Percentiles rank a stretch among this genome's conserved stretches.
These are phyloP conservation scores for Mrakia frigida DNA, from an alignment of 768 basidiomycete genomes.

Conservation along the genomic window DNA sequence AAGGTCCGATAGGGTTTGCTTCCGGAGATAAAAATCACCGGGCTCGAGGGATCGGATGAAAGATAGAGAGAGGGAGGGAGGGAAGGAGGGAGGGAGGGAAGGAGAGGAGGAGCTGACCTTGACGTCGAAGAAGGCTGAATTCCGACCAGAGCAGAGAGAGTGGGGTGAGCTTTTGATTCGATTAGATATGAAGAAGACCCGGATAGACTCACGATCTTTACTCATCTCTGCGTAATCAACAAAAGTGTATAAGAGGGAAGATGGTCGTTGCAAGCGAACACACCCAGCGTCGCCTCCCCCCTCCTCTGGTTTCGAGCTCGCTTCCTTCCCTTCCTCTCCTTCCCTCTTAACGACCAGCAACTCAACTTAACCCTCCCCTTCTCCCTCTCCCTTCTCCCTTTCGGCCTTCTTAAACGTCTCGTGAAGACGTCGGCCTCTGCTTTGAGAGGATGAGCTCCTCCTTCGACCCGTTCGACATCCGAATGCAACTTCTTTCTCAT, in stretches of 20 bases:
- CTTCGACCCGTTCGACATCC: slow-evolving; percentile 46
- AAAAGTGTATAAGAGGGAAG: background rate
- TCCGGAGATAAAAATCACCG: background rate
- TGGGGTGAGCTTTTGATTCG: too few species aligned
- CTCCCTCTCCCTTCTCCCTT: too few species aligned
- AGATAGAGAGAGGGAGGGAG: background rate
- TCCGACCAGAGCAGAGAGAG: background rate
- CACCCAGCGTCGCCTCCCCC: background rate
- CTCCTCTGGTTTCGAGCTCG: background rate
- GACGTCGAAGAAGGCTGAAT: slow-evolving; percentile 29
- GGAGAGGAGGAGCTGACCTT: slow-evolving; percentile 19
- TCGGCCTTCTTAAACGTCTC: too few species aligned
- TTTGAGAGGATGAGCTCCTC: slow-evolving; percentile 24
- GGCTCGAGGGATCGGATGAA: background rate
- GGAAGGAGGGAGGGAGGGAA: background rate
- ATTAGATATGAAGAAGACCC: too few species aligned
- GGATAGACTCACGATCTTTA: slow-evolving; percentile 20
- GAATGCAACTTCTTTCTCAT: slow-evolving; percentile 65
- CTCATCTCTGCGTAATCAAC: background rate
- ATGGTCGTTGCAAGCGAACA: background rate
- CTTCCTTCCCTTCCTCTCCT: background rate
- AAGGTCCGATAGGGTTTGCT: too few species aligned
- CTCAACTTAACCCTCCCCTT: background rate
- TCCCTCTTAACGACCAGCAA: background rate
- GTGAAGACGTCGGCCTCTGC: background rate